Evolutionary conservation across 495 filamentous ascomycete genomes (phyloP), one percentile per base, ranked within the genome.

Genomic region (Friedmanniomyces simplex): DNA sequence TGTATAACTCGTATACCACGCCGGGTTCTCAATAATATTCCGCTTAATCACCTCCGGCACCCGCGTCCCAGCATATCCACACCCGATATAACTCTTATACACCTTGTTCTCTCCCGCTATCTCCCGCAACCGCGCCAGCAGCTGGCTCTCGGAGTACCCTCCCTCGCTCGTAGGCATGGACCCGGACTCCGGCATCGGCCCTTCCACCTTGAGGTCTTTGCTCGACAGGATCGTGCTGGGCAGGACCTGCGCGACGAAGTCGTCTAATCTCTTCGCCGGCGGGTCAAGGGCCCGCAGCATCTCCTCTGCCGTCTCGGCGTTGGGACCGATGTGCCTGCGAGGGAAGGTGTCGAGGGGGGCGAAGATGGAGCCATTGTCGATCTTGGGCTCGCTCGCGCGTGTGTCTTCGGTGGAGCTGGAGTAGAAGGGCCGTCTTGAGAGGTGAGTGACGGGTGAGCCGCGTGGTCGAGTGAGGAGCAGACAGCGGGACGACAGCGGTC

Each of bases 1-100:
- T 0, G 93, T 97, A 68, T 98, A 98, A 69, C 91, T 96, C 41
- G 93, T 98, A 72, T 98, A 98, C 93, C 93, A 98, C 16, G 84
- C 94, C 0, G 93, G 93, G 65, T 83, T 88, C 77, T 98, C 91
- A 30, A 98, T 75, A 10, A 97, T 79, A 69, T 98, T 98, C 64
- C 93, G 79, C 72, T 94, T 88, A 67, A 98, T 96, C 32, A 97
- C 93, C 52, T 88, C 85, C 18, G 93, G 93, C 0, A 88, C 85
- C 62, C 82, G 79, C 39, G 93, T 91, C 14, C 82, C 86, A 55
- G 88, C 85, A 77, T 97, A 98, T 42, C 93, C 93, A 47, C 78
- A 82, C 3, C 93, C 93, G 63, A 96, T 89, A 60, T 91, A 89
- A 63, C 75, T 83, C 65, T 79, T 75, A 47, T 72, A 70, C 6